phyloP scores from a whole-genome alignment of 225 moss, liverwort and hornwort genomes.

The Straminergon stramineum region DNA sequence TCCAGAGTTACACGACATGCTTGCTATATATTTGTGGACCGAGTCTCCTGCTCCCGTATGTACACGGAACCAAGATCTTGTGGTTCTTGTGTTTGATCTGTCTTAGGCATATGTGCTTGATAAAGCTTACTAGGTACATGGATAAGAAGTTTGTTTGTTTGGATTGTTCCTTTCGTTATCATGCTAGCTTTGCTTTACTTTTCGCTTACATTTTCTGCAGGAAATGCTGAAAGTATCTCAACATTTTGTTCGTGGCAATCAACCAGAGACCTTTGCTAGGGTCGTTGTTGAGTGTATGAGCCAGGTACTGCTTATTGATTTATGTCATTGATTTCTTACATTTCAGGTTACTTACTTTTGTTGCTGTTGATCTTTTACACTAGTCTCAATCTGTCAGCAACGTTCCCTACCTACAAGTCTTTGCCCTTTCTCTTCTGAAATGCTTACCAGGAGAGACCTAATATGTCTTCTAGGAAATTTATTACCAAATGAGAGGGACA shows the following conservation, averaged over 20 bases:
- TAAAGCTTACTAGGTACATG: neutral
- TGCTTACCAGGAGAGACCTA: neutral
- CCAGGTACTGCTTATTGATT: slow-evolving; percentile 42
- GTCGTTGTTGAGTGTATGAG: slow-evolving; percentile 64
- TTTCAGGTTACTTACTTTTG: neutral
- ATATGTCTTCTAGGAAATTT: neutral
- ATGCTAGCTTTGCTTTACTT: neutral
- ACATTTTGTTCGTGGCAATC: slow-evolving; percentile 79
- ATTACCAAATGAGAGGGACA: neutral
- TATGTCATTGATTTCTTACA: neutral
- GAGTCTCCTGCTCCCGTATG: slow-evolving; percentile 79
- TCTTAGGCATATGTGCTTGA: neutral
- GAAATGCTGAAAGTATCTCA: slow-evolving; percentile 88
- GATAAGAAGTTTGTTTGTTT: neutral
- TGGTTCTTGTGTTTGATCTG: neutral
- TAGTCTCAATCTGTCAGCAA: neutral
- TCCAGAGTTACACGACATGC: slow-evolving; percentile 86
- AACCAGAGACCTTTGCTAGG: slow-evolving; percentile 67
- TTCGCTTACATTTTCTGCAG: slow-evolving; percentile 26
- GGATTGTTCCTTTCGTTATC: neutral
- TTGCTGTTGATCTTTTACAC: neutral
- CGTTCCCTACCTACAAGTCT: neutral
- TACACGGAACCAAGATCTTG: neutral
- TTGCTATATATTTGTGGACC: slow-evolving; percentile 84
- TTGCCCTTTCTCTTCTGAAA: neutral